Evolutionary conservation across 2,329 filamentous ascomycete genomes (phyloP), one percentile per base, ranked within the genome.

Genomic region (Aureobasidium lini): DNA sequence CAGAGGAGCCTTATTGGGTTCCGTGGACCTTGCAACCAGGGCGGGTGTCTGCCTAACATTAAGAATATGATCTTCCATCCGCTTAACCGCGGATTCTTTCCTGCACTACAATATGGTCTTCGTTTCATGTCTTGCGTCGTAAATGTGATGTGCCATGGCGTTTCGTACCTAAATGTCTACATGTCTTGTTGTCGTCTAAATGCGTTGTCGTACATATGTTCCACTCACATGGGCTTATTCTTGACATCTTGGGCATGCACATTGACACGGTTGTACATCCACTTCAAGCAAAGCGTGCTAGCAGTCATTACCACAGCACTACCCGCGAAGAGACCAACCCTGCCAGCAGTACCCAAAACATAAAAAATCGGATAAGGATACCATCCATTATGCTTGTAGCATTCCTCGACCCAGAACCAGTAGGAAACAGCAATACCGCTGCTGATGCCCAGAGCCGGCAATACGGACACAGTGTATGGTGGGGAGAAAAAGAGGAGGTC

Each of bases 331-430:
- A 95, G 76, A 0, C 82, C 73, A 8, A 85, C 75, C 18, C 92
- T 82, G 68, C 90, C 85, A 50, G 76, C 69, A 0, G 84, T 87
- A 52, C 78, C 80, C 43, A 95, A 75, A 46, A 88, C 70, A 8
- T 79, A 85, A 64, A 96, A 93, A 29, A 96, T 80, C 1, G 92
- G 91, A 71, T 96, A 96, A 0, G 91, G 90, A 66, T 95, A 95
- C 65, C 80, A 85, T 57, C 85, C 83, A 66, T 90, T 90, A 61
- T 81, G 76, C 46, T 77, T 77, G 66, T 82, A 88, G 74, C 87
- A 90, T 28, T 83, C 78, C 72, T 91, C 87, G 28, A 90, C 82
- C 88, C 88, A 92, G 63, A 81, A 81, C 87, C 87, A 92, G 71
- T 92, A 92, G 2, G 74, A 70, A 62, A 88, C 83, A 0, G 86